Percentiles rank a stretch among this genome's conserved stretches.
phyloP scores from a whole-genome alignment of 441 rosid species.

The Pelargonium citronellum region DNA sequence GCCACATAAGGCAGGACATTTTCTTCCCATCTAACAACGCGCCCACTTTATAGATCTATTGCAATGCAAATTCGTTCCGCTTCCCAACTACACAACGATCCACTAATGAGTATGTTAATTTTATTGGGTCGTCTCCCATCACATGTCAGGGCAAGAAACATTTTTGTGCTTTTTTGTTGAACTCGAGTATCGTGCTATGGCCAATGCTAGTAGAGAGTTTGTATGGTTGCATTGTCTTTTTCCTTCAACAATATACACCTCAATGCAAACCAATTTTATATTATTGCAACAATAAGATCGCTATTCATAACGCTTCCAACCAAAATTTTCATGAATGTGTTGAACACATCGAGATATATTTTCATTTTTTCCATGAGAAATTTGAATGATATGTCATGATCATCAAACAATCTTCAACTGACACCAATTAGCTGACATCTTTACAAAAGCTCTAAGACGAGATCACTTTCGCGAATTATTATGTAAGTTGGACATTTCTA shows the following conservation, averaged over 20 bases:
- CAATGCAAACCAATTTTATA: neutral
- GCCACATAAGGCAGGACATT: neutral
- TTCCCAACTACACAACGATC: neutral
- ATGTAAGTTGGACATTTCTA: neutral
- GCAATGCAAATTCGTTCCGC: neutral
- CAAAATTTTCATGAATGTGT: too few species aligned
- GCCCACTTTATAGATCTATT: neutral
- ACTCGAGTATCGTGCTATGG: neutral
- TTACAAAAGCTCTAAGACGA: neutral
- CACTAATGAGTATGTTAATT: neutral
- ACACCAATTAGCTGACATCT: neutral
- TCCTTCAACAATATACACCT: neutral
- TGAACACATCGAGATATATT: neutral
- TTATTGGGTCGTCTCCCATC: neutral
- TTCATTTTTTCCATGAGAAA: neutral
- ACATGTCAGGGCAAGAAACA: constrained; percentile 10
- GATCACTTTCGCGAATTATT: neutral
- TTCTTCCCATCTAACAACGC: neutral
- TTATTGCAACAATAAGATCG: neutral
- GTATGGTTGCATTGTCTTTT: neutral
- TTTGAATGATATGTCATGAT: neutral
- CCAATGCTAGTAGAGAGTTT: neutral
- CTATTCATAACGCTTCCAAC: neutral
- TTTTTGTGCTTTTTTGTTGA: neutral
- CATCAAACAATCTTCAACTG: neutral